phyloP scores from a whole-genome alignment of 495 filamentous ascomycete species.

The Penicillium arizonense region DNA sequence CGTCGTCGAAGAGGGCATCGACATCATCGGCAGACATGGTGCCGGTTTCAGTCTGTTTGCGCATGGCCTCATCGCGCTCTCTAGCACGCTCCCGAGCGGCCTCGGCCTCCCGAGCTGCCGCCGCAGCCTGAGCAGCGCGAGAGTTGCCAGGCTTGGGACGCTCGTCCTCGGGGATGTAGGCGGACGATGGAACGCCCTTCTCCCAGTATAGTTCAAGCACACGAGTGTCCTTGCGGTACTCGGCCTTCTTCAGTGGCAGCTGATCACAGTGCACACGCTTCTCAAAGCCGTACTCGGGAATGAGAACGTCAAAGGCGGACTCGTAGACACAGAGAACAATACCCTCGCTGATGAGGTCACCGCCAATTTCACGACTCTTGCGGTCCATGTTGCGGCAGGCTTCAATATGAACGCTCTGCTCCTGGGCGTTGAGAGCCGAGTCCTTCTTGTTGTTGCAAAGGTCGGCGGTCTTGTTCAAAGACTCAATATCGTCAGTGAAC shows the following conservation, averaged over 20 bases:
- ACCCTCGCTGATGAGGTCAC: slow-evolving; percentile 93
- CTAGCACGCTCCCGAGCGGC: slow-evolving; percentile 73
- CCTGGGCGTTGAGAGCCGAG: slow-evolving; percentile 93
- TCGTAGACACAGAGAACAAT: slow-evolving; percentile 98
- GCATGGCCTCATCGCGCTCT: slow-evolving; percentile 81
- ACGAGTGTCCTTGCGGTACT: slow-evolving; percentile 92
- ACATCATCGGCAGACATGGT: slow-evolving; percentile 87
- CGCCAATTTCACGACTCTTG: slow-evolving; percentile 76
- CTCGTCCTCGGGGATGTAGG: slow-evolving; percentile 96
- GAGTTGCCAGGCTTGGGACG: slow-evolving; percentile 70
- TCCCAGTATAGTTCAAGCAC: slow-evolving; percentile 98
- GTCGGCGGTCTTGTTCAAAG: slow-evolving; percentile 87
- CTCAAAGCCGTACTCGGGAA: slow-evolving; percentile 97
- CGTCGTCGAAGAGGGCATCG: slow-evolving; percentile 87
- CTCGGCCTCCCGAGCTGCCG: slow-evolving; percentile 74
- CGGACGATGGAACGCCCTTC: slow-evolving; percentile 95
- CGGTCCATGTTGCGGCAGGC: slow-evolving; percentile 93
- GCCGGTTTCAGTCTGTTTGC: slow-evolving; percentile 89
- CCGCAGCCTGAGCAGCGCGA: slow-evolving; percentile 66
- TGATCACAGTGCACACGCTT: slow-evolving; percentile 99
- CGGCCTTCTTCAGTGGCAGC: slow-evolving; percentile 95
- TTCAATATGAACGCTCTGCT: slow-evolving; percentile 98
- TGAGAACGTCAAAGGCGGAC: slow-evolving; percentile 96
- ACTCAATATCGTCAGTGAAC: slow-evolving; percentile 86
- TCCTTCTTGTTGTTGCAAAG: slow-evolving; percentile 99